phyloP scores from a whole-genome alignment of 345 rosid genomes.

The Gossypium australe region DNA sequence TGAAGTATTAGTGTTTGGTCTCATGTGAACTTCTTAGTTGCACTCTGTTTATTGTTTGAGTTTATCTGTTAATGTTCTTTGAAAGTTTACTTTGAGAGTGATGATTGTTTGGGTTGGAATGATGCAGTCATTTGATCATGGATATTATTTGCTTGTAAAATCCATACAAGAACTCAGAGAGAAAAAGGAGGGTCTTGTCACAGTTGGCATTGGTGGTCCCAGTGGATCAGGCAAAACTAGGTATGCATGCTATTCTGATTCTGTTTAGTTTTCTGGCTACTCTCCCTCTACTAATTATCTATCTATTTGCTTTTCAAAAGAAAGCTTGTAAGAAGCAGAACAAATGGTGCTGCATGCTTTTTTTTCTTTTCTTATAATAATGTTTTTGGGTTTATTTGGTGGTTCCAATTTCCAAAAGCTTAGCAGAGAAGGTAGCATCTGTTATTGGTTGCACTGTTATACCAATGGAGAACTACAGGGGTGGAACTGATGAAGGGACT shows the following conservation, averaged over 20 bases:
- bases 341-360: neutral
- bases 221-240: conserved; percentile 98
- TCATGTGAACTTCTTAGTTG: neutral
- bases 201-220: conserved; percentile 97
- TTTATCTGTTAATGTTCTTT: neutral
- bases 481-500: conserved; percentile 75
- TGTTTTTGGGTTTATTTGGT: conserved; percentile 22
- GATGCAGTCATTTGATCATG: conserved; percentile 85
- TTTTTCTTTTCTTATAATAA: neutral
- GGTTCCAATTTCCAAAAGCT: conserved; percentile 45
- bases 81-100: neutral
- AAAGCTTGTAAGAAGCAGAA: neutral
- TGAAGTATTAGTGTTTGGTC: neutral
- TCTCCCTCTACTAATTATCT: neutral
- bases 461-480: conserved; percentile 96
- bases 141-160: conserved; percentile 80
- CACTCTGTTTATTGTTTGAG: conserved; percentile 1
- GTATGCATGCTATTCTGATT: conserved; percentile 27
- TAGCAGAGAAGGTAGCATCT: conserved; percentile 97
- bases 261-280: conserved; percentile 8
- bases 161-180: conserved; percentile 95
- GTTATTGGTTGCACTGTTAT: conserved; percentile 91
- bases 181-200: conserved; percentile 83
- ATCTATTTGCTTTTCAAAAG: neutral
- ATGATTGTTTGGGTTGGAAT: conserved; percentile 16